phyloP scores from a whole-genome alignment of 345 rosid genomes.

The Salix koriyanagi region DNA sequence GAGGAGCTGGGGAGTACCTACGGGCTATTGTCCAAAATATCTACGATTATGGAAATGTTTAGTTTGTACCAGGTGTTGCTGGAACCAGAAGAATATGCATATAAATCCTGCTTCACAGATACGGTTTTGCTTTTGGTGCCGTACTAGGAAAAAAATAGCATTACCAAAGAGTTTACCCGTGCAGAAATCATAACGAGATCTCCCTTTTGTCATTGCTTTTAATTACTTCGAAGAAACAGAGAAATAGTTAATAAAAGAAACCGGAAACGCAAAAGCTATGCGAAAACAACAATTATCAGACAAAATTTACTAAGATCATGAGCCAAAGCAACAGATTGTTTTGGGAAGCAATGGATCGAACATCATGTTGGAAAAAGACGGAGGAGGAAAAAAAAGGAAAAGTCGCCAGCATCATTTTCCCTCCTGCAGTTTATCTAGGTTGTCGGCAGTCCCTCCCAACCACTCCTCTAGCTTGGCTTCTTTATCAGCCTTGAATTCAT shows the following conservation, averaged over 20 bases:
- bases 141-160: no score
- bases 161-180: background rate
- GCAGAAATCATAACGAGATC: background rate
- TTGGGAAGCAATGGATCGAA: background rate
- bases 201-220: background rate
- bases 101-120: background rate
- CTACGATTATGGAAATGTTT: background rate
- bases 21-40: background rate
- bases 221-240: background rate
- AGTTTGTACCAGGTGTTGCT: background rate
- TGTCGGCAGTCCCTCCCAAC: conserved; percentile 47
- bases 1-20: background rate
- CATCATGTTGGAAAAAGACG: background rate
- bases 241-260: background rate
- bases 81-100: background rate
- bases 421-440: conserved; percentile 2
- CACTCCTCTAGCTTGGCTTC: conserved; percentile 80
- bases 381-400: background rate
- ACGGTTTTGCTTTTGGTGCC: background rate
- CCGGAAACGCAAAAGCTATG: background rate
- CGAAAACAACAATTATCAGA: background rate
- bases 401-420: background rate
- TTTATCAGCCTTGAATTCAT: conserved; percentile 68
- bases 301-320: background rate
- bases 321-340: background rate